A percentile compares a stretch with the other conserved stretches of the same genome.
phyloP scores from a whole-genome alignment of 179 eudicot genomes.

The Vitellaria paradoxa region DNA sequence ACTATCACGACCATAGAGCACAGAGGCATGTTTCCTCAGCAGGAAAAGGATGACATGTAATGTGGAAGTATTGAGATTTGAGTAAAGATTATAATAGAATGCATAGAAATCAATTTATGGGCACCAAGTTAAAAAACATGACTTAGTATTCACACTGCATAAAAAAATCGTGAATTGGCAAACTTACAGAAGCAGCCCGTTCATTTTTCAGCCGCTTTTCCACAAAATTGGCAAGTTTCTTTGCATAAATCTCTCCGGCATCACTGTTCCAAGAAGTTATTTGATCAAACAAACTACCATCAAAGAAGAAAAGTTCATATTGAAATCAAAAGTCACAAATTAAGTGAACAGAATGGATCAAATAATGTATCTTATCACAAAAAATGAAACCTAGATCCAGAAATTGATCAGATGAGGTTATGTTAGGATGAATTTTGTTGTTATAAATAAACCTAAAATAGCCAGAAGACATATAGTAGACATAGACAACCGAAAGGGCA shows the following conservation, averaged over 20 bases:
- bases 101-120: not conserved
- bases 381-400: constrained; percentile 5
- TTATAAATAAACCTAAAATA: not conserved
- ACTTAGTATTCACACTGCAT: not conserved
- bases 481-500: not conserved
- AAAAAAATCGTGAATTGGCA: not conserved
- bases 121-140: not conserved
- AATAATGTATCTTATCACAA: not conserved
- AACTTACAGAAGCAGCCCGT: constrained; percentile 95
- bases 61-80: not conserved
- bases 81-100: not conserved
- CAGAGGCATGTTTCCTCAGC: too few relatives aligned
- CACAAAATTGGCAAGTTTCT: constrained; percentile 92
- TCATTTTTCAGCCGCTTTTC: constrained; percentile 91
- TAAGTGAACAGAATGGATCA: not conserved
- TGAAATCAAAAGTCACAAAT: not conserved
- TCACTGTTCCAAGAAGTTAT: constrained; percentile 51
- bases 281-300: constrained; percentile 1
- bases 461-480: not conserved
- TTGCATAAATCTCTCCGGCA: constrained; percentile 79
- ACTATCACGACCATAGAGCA: too few relatives aligned
- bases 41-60: too few relatives aligned
- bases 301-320: not conserved
- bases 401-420: not conserved
- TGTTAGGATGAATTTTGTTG: too few relatives aligned